These are phyloP conservation scores for Wallemia ichthyophaga DNA, from an alignment of 1,284 basidiomycete species.

Conservation along the genomic window DNA sequence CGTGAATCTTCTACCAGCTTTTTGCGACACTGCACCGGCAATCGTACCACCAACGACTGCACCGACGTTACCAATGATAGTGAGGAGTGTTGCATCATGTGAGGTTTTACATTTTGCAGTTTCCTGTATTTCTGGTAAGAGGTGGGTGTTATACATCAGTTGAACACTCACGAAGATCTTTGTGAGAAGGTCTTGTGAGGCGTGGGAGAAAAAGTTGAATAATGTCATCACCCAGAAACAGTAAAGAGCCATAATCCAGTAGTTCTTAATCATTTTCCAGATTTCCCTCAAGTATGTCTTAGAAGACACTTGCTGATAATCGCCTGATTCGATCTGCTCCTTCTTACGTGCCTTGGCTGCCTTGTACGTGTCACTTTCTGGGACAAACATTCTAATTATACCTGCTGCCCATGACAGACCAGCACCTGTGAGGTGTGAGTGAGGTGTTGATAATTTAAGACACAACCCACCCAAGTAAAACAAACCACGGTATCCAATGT, in stretches of 20 bases:
- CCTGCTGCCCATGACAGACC: slow-evolving; percentile 48
- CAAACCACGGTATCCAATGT: slow-evolving; percentile 19
- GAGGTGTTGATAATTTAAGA: background rate
- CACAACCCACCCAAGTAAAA: slow-evolving; percentile 18
- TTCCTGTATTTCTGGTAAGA: no score
- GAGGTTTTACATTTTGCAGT: slow-evolving; percentile 15
- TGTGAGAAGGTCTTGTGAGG: background rate
- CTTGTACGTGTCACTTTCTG: slow-evolving; percentile 40
- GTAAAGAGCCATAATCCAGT: slow-evolving; percentile 68
- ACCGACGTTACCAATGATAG: slow-evolving; percentile 67
- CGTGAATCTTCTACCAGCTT: slow-evolving; percentile 59
- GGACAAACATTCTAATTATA: slow-evolving; percentile 34
- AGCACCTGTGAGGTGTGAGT: slow-evolving; percentile 10
- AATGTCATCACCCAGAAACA: slow-evolving; percentile 29
- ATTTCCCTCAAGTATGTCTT: slow-evolving; percentile 37
- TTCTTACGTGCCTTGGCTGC: slow-evolving; percentile 18
- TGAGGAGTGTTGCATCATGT: slow-evolving; percentile 42
- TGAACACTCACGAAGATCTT: no score
- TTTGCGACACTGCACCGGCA: slow-evolving; percentile 51
- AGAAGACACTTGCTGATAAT: background rate
- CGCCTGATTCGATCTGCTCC: slow-evolving; percentile 6
- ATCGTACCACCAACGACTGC: slow-evolving; percentile 42
- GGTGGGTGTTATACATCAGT: no score
- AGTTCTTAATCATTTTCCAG: slow-evolving; percentile 40
- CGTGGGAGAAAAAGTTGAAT: slow-evolving; percentile 62